Evolutionary conservation across 148 eudicot species (phyloP), one percentile per base, ranked within the genome.

Genomic region (Vaccinium corymbosum): DNA sequence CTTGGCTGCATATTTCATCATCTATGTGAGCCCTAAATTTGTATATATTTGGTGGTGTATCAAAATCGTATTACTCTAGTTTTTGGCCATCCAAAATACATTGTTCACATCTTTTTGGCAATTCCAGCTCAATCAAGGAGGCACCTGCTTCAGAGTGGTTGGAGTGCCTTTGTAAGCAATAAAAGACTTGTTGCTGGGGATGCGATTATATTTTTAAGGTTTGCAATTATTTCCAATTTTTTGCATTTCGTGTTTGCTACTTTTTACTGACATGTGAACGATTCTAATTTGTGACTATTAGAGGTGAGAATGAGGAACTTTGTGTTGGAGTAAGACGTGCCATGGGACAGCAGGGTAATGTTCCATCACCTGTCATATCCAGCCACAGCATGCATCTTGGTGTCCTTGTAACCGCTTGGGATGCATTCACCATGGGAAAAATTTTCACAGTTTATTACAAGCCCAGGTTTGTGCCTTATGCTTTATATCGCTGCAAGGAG

Each of bases 331-430:
- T 97, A 29, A 91, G 99, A 80, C 98, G 98, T 80, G 98, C 98
- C 82, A 88, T 95, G 95, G 92, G 98, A 87, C 99, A 93, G 81
- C 98, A 93, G 89, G 90, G 89, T 62, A 89, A 89, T 73, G 92
- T 91, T 84, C 98, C 99, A 32, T 95, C 99, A 56, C 94, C 98
- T 3, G 99, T 97, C 74, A 94, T 97, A 91, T 97, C 99, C 25
- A 94, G 99, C 88, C 98, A 97, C 79, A 97, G 95, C 89, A 97
- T 97, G 99, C 99, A 97, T 89, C 95, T 97, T 80, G 99, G 99
- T 17, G 98, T 97, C 66, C 92, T 97, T 70, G 99, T 97, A 53
- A 94, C 98, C 48, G 98, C 99, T 87, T 94, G 95, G 98, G 98
- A 97, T 92, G 98, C 99, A 8, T 90, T 89, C 86, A 81, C 88